Evolutionary conservation across 176 grass and related monocot species (phyloP).

Genomic region (Avena eriantha): DNA sequence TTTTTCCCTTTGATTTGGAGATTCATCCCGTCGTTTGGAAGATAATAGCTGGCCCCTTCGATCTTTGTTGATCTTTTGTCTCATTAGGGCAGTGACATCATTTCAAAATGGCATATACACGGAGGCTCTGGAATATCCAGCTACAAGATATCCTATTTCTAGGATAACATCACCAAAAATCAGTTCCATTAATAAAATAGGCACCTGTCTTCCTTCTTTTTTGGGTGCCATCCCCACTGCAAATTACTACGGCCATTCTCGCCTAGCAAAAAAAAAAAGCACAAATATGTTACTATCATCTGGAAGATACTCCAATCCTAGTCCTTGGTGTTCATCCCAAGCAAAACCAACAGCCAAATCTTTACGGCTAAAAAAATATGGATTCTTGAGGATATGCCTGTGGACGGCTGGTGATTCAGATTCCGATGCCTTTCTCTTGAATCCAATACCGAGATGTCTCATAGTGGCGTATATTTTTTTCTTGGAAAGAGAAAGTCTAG

Average conservation of each 20-base stretch:
- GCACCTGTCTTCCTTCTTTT: neutral
- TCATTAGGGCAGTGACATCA: constrained; percentile 29
- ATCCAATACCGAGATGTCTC: neutral
- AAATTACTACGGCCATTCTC: neutral
- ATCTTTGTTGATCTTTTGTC: neutral
- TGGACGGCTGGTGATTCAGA: constrained; percentile 48
- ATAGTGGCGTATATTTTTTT: neutral
- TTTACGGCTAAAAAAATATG: constrained; percentile 16
- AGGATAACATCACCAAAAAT: neutral
- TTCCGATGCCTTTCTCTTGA: constrained; percentile 44
- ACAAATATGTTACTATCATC: neutral
- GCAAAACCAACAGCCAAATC: constrained; percentile 22
- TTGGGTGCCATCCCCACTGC: constrained; percentile 20
- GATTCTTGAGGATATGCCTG: constrained; percentile 50
- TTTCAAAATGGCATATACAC: constrained; percentile 45
- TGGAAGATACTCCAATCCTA: neutral
- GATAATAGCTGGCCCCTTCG: neutral
- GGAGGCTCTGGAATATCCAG: constrained; percentile 39
- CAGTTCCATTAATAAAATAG: neutral
- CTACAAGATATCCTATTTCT: constrained; percentile 21
- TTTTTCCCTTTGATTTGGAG: no score
- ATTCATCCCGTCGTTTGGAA: neutral
- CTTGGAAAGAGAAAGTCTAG: neutral
- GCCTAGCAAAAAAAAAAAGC: neutral
- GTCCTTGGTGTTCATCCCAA: constrained; percentile 10